phyloP scores from a whole-genome alignment of 108 stramenopile species.

The Skeletonema grethae region DNA sequence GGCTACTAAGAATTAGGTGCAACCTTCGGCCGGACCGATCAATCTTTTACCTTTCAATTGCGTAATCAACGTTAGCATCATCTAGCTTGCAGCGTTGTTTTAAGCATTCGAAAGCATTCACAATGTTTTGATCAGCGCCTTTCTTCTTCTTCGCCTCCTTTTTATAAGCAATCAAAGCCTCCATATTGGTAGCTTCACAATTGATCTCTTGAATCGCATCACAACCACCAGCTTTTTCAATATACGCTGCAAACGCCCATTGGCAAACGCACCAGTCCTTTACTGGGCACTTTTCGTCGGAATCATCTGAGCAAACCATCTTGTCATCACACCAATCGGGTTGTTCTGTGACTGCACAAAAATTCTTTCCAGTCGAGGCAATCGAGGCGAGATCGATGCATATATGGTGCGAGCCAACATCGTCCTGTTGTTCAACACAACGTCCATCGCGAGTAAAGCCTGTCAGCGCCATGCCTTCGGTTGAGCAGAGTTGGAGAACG shows the following conservation, averaged over 20 bases:
- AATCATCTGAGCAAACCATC: constrained; percentile 56
- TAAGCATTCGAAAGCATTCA: constrained; percentile 32
- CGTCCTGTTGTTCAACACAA: constrained; percentile 52
- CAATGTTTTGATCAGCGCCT: neutral
- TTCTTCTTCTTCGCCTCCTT: constrained; percentile 13
- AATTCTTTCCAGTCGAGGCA: constrained; percentile 39
- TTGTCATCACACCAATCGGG: constrained; percentile 53
- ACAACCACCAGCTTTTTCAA: constrained; percentile 67
- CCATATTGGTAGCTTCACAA: constrained; percentile 60
- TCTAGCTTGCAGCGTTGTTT: constrained; percentile 15
- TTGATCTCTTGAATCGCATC: constrained; percentile 60
- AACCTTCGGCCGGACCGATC: no score
- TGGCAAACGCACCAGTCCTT: constrained; percentile 70
- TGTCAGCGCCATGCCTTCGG: constrained; percentile 53
- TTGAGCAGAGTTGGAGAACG: constrained; percentile 46
- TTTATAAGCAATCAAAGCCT: constrained; percentile 57
- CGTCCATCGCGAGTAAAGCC: constrained; percentile 57
- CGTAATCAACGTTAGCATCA: neutral
- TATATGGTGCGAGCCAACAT: constrained; percentile 62
- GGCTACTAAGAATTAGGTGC: no score
- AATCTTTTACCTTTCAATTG: neutral
- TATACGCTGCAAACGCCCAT: constrained; percentile 71
- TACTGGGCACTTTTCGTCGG: constrained; percentile 25
- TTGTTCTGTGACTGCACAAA: constrained; percentile 67
- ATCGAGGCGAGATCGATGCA: constrained; percentile 53